A percentile compares a stretch with the other conserved stretches of the same genome.
Evolutionary conservation across 2,329 filamentous ascomycete species (phyloP).

Genomic region (Sclerotinia nivalis): DNA sequence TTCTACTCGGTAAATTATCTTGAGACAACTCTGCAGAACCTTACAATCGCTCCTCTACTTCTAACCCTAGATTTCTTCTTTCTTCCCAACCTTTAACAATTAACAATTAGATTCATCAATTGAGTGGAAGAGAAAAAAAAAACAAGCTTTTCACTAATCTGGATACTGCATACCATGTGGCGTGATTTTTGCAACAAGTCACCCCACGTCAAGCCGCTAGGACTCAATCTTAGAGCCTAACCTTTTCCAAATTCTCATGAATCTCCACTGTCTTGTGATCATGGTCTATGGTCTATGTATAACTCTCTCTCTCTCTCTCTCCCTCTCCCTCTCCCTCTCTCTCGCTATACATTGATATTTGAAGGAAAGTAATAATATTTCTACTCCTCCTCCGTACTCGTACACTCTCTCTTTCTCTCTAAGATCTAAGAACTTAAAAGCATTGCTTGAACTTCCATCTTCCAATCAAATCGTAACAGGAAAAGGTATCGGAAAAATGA

Average conservation of each 20-base stretch:
- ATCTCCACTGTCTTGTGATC: slow-evolving; percentile 14
- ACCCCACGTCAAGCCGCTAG: slow-evolving; percentile 7
- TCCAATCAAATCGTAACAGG: neutral
- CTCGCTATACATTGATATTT: neutral
- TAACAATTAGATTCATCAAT: neutral
- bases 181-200: slow-evolving; percentile 22
- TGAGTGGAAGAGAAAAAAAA: neutral
- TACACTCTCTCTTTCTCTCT: neutral
- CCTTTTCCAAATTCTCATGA: neutral
- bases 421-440: neutral
- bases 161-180: slow-evolving; percentile 23
- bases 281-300: no score
- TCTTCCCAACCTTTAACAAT: neutral
- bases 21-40: no score
- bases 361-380: neutral
- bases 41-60: no score
- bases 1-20: no score
- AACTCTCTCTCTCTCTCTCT: neutral
- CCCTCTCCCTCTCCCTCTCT: neutral
- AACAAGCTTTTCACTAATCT: neutral
- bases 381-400: neutral
- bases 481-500: slow-evolving; percentile 6
- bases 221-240: slow-evolving; percentile 1
- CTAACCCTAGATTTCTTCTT: neutral
- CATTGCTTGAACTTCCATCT: neutral